Evolutionary conservation across 495 filamentous ascomycete genomes (phyloP), one percentile per base, ranked within the genome.

Genomic region (Parmelia sp.): DNA sequence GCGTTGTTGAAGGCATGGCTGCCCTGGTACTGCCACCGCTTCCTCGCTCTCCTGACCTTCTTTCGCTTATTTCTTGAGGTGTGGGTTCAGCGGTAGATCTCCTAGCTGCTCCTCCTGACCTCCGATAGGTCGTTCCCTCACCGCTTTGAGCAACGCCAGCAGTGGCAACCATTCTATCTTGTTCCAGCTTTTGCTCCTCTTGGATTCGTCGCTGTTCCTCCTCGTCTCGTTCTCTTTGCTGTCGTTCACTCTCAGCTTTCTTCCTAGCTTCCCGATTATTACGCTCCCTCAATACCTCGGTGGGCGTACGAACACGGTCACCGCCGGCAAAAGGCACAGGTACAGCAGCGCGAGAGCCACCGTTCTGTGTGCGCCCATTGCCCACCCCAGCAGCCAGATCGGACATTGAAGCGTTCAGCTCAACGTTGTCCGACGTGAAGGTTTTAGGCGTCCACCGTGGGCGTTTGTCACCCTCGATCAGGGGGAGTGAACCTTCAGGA

Each of bases 401-500:
- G 69, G 94, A 87, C 94, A 98, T 97, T 67, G 86, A 84, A 70
- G 93, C 92, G 87, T 92, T 91, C 81, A 93, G 87, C 80, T 98
- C 94, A 61, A 87, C 83, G 51, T 84, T 80, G 73, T 96, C 92
- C 21, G 90, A 82, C 6, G 92, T 92, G 76, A 98, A 94, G 15
- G 85, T 81, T 63, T 91, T 82, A 2, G 94, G 93, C 45, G 85
- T 84, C 62, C 67, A 68, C 66, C 60, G 59, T 57, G 53, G 63
- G 8, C 55, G 63, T 6, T 63, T 31, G 25, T 60, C 60, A 6
- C 58, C 63, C 25, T 68, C 66, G 53, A 64, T 57, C 35, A 65
- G 49, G 23, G 63, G 63, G 44, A 62, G 58, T 33, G 58, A 65
- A 19, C 66, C 66, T 58, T 68, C 66, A 19, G 62, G 63, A 49